phyloP scores from a whole-genome alignment of 2,329 filamentous ascomycete genomes.

The Hypoxylon sp. region DNA sequence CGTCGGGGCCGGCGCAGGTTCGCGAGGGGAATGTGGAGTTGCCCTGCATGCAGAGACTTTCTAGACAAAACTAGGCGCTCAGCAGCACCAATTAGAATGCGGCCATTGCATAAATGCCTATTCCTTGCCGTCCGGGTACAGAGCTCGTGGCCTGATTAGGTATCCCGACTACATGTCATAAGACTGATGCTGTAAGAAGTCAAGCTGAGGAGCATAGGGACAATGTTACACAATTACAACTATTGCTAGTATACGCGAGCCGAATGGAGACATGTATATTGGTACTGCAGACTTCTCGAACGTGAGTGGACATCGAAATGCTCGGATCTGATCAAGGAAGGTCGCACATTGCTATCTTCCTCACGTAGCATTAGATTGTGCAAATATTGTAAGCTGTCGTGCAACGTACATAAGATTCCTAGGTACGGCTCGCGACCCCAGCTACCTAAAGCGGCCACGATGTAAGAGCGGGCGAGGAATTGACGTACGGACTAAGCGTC shows the following conservation, averaged over 20 bases:
- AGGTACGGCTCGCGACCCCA: not conserved
- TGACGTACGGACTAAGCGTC: not conserved
- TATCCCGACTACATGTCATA: conserved; percentile 1
- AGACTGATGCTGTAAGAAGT: not conserved
- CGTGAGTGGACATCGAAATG: not conserved
- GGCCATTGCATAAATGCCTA: no score
- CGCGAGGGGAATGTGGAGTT: conserved; percentile 38
- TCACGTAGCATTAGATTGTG: conserved; percentile 7
- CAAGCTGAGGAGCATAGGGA: not conserved
- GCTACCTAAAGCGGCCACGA: not conserved
- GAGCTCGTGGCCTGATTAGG: not conserved
- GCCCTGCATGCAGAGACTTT: conserved; percentile 11
- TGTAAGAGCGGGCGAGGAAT: not conserved
- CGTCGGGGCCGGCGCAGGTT: conserved; percentile 16
- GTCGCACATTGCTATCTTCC: not conserved
- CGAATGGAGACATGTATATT: not conserved
- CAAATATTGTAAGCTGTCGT: not conserved
- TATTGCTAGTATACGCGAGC: not conserved
- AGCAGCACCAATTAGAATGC: conserved; percentile 15
- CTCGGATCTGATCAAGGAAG: conserved; percentile 6
- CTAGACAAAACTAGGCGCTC: conserved; percentile 2
- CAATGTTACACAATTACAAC: not conserved
- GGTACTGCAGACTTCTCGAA: not conserved
- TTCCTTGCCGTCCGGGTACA: not conserved
- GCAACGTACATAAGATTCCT: not conserved